Conservation (phyloP, 192 early-diverging fungal genomes). For the Backusella mclennaniae region DNA sequence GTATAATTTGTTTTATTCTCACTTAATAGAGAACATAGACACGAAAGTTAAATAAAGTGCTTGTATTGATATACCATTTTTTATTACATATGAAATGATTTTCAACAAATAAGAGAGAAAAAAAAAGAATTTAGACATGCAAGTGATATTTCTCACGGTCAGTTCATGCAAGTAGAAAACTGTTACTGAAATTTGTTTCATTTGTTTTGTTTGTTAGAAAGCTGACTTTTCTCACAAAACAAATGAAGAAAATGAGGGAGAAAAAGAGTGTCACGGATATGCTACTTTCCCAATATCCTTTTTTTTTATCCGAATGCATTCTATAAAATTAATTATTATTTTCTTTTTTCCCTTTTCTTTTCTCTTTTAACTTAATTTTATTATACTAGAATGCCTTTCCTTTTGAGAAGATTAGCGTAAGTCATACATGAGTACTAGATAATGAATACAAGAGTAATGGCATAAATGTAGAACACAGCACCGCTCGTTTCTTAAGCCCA, state of each 20-base stretch:
- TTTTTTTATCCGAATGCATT: background rate
- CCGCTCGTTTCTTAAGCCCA: background rate
- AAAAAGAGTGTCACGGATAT: background rate
- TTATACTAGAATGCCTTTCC: background rate
- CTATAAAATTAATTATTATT: background rate
- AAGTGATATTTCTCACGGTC: background rate
- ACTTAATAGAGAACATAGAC: no score
- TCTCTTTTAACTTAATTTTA: background rate
- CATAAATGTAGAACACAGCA: background rate
- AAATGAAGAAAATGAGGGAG: background rate
- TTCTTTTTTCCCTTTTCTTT: background rate
- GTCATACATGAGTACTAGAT: background rate
- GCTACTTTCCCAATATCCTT: background rate
- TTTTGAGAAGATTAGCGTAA: background rate
- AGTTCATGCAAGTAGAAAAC: background rate
- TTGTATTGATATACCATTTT: background rate
- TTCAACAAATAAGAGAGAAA: background rate
- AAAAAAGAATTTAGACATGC: background rate
- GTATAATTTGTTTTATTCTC: background rate
- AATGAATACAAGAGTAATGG: background rate
- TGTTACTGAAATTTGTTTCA: background rate
- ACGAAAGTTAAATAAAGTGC: background rate
- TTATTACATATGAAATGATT: background rate
- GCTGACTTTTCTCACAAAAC: background rate
- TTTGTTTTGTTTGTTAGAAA: constrained; percentile 1